Percentiles rank a stretch among this genome's conserved stretches.
Evolutionary conservation across 495 filamentous ascomycete genomes (phyloP).

Genomic region (Evansstolkia leycettana): DNA sequence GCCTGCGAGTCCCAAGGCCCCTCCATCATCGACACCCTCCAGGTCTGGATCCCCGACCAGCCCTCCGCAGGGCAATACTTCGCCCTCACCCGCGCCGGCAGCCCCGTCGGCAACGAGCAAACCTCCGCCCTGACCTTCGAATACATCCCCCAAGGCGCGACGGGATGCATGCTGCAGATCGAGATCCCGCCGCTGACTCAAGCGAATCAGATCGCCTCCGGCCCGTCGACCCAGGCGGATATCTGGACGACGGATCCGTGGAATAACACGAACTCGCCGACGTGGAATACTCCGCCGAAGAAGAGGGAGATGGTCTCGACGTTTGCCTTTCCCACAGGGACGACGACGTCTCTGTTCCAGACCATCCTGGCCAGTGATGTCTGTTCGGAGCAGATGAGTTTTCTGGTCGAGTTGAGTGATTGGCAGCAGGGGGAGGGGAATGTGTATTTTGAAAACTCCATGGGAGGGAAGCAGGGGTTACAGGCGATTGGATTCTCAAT

Average conservation of each 20-base stretch:
- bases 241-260: conserved; percentile 8
- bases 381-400: conserved; percentile 9
- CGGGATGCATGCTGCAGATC: conserved; percentile 9
- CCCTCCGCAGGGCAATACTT: conserved; percentile 2
- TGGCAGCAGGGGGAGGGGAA: conserved; percentile 7
- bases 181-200: conserved; percentile 3
- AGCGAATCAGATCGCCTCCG: conserved; percentile 5
- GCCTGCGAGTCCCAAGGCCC: conserved; percentile 7
- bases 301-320: conserved; percentile 3
- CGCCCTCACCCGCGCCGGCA: conserved; percentile 4
- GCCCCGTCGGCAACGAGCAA: conserved; percentile 1
- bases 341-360: not conserved
- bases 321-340: conserved; percentile 4
- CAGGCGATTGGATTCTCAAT: conserved; percentile 6
- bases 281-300: conserved; percentile 7
- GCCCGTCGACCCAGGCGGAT: conserved; percentile 4
- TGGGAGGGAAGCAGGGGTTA: not conserved
- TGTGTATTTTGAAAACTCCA: conserved; percentile 4
- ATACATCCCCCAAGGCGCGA: conserved; percentile 7
- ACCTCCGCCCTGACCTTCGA: conserved; percentile 9
- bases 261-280: conserved; percentile 1
- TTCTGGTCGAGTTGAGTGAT: conserved; percentile 2
- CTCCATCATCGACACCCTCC: conserved; percentile 7
- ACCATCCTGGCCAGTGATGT: conserved; percentile 3
- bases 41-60: conserved; percentile 3